Base-by-base conservation (phyloP, 169 alveolate genomes). In the Plasmodium chabaudi region DNA sequence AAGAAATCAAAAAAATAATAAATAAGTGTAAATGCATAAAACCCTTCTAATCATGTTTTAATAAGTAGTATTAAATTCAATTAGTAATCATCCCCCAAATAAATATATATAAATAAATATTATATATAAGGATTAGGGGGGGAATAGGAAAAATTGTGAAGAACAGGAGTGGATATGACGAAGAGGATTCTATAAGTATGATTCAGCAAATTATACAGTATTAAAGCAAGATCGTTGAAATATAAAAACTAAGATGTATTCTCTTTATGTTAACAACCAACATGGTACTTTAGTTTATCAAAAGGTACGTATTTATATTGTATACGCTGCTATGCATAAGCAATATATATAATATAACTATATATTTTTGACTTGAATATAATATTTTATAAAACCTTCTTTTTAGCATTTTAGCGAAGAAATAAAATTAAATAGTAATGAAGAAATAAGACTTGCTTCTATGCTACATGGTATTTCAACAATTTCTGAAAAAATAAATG, bases 401-500 rank as follows among this genome's bases (percentile, higher is more conserved):
- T 72, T 69, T 55, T 86, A 97, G 99, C 95, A 96, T 64, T 93
- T 97, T 77, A 90, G 95, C 57, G 95, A 96, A 51, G 94, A 88
- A 25, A 94, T 95, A 72, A 94, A 95, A 44, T 90, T 97, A 74
- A 89, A 97, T 39, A 94, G 98, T 47, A 97, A 97, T 87, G 99
- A 97, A 82, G 95, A 93, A 9, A 96, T 97, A 70, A 88, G 99
- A 51, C 92, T 97, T 53, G 99, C 99, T 12, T 97, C 99, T 63
- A 97, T 99, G 65, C 95, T 97, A 60, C 99, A 97, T 92, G 98
- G 99, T 21, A 91, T 97, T 70, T 95, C 97, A 21, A 96, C 98
- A 19, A 97, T 97, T 17, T 96, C 99, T 25, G 95, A 96, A 34
- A 95, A 96, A 68, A 92, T 97, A 44, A 95, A 98, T 17, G 91